Conservation (phyloP, 768 basidiomycete species). For the Termitomyces eurrhizus region DNA sequence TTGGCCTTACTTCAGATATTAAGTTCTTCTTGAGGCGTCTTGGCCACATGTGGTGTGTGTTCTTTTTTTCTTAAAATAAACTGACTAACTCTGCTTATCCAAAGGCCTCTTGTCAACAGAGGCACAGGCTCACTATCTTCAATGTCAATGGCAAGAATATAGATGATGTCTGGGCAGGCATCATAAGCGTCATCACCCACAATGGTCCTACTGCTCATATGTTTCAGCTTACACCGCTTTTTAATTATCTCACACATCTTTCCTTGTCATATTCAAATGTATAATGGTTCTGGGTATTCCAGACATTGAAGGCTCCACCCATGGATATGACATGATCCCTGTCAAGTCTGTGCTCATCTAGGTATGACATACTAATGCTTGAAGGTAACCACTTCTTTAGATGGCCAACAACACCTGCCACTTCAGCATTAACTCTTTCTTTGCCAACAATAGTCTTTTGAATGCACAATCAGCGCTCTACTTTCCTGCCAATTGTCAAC, state of each 20-base stretch:
- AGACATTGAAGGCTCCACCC: conserved; percentile 73
- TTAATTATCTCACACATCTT: not conserved
- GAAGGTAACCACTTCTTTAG: conserved; percentile 4
- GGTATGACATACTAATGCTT: not conserved
- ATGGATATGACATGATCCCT: conserved; percentile 85
- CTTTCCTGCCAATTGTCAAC: conserved; percentile 82
- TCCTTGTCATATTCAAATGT: conserved; percentile 64
- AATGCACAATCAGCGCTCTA: conserved; percentile 79
- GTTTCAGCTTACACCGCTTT: conserved; percentile 12
- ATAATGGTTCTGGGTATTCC: conserved; percentile 65
- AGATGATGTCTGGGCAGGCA: conserved; percentile 69
- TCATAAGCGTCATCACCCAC: conserved; percentile 50
- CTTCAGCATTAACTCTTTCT: conserved; percentile 76
- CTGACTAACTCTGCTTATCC: not conserved
- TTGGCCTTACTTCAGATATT: conserved; percentile 85
- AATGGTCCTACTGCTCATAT: no score
- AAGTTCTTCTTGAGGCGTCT: conserved; percentile 91
- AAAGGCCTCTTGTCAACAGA: conserved; percentile 73
- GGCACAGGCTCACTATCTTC: conserved; percentile 79
- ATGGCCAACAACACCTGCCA: no score
- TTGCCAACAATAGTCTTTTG: conserved; percentile 82
- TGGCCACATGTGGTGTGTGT: conserved; percentile 79
- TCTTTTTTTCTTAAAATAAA: not conserved
- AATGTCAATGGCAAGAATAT: conserved; percentile 76
- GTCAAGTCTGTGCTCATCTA: conserved; percentile 78